A percentile compares a stretch with the other conserved stretches of the same genome.
These are phyloP conservation scores for Hanseniaspora sp. DNA, from an alignment of 1,139 yeast genomes.

Conservation along the genomic window DNA sequence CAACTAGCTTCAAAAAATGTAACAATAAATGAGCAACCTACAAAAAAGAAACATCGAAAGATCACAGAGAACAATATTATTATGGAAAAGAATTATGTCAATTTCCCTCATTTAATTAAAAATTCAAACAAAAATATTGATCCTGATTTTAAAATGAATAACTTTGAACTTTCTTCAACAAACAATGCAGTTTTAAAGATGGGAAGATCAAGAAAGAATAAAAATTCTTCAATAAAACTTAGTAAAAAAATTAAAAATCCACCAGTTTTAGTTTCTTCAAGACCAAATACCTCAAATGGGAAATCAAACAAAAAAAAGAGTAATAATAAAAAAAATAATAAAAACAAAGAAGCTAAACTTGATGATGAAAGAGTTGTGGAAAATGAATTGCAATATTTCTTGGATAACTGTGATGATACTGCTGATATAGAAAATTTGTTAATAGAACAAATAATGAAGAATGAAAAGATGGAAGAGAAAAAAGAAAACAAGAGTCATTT, in stretches of 20 bases:
- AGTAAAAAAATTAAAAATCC: constrained; percentile 4
- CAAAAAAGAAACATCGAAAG: neutral
- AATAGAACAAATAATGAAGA: neutral
- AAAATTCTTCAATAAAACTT: constrained; percentile 1
- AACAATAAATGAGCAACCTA: neutral
- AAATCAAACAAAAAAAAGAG: neutral
- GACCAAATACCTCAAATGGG: constrained; percentile 10
- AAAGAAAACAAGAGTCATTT: neutral
- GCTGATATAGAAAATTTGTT: constrained; percentile 5
- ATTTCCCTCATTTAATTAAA: neutral
- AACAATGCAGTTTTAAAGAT: neutral
- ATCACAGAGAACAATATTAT: neutral
- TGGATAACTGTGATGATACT: constrained; percentile 2
- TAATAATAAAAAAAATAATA: neutral
- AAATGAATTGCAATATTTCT: neutral
- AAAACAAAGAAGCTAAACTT: neutral
- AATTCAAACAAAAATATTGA: neutral
- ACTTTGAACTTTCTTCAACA: neutral
- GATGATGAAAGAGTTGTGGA: neutral
- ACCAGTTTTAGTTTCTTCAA: constrained; percentile 9
- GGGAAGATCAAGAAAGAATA: neutral
- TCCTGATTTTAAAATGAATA: neutral
- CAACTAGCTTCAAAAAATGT: neutral
- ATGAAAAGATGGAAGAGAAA: neutral
- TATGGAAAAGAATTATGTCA: neutral